A percentile compares a stretch with the other conserved stretches of the same genome.
phyloP scores from a whole-genome alignment of 2,329 filamentous ascomycete species.

The Byssochlamys sp. region DNA sequence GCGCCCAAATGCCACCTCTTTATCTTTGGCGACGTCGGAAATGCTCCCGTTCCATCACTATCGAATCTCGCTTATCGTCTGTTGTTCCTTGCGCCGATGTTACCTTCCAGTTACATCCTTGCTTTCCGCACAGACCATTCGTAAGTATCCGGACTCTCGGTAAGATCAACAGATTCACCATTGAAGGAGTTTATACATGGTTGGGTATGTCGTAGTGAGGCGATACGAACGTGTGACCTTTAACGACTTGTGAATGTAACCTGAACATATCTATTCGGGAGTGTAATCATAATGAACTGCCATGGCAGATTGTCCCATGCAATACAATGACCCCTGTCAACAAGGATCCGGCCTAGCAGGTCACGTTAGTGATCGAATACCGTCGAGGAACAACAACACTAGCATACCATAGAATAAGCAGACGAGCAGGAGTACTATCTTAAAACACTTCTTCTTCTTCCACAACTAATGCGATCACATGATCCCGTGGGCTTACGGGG shows the following conservation, averaged over 20 bases:
- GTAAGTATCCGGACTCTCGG: background rate
- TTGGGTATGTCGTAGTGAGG: background rate
- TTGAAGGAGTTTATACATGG: no score
- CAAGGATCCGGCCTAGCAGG: no score
- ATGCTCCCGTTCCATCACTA: background rate
- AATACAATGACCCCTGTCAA: no score
- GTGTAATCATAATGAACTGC: no score
- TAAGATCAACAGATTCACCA: no score
- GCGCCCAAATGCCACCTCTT: conserved; percentile 31
- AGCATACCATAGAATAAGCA: no score
- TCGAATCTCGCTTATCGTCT: background rate
- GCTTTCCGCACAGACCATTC: background rate
- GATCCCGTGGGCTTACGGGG: conserved; percentile 7
- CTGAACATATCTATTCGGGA: background rate
- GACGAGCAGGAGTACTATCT: no score
- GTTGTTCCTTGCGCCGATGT: background rate
- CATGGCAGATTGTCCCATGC: no score
- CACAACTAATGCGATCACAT: conserved; percentile 8
- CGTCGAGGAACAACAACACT: no score
- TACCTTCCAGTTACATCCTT: background rate
- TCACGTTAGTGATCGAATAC: no score
- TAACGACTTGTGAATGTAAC: background rate
- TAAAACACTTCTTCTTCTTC: no score
- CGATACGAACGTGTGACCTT: background rate
- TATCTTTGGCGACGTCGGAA: background rate